Conservation (phyloP, 2,329 filamentous ascomycete genomes). For the Chaetomiaceae sp. region DNA sequence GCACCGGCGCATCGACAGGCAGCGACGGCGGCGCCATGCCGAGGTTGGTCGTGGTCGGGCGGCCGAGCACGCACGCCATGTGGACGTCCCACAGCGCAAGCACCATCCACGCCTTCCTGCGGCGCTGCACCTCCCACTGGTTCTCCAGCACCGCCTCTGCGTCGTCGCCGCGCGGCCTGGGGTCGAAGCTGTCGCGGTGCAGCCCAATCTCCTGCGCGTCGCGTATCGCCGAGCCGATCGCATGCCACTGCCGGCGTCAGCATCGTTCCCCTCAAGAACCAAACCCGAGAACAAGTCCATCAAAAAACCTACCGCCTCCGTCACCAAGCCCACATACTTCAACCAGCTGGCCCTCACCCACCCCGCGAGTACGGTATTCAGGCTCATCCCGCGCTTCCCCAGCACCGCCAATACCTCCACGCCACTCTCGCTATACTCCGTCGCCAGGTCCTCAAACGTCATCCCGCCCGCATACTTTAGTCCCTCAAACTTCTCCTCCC, state of each 20-base stretch:
- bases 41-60: constrained; percentile 53
- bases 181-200: constrained; percentile 51
- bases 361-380: constrained; percentile 54
- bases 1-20: constrained; percentile 51
- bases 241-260: constrained; percentile 45
- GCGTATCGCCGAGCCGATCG: constrained; percentile 52
- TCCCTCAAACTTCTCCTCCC: constrained; percentile 41
- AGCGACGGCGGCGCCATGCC: constrained; percentile 43
- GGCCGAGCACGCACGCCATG: constrained; percentile 49
- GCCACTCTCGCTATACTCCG: constrained; percentile 58
- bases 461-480: constrained; percentile 57
- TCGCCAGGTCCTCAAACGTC: constrained; percentile 57
- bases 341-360: constrained; percentile 54
- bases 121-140: constrained; percentile 54
- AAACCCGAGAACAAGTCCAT: too few species aligned
- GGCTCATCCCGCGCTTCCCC: constrained; percentile 52
- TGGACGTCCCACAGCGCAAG: constrained; percentile 53
- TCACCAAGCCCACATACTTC: constrained; percentile 56
- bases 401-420: constrained; percentile 50
- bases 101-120: constrained; percentile 53
- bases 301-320: constrained; percentile 47
- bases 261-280: neutral
- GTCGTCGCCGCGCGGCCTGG: constrained; percentile 42
- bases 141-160: constrained; percentile 50
- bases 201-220: constrained; percentile 61